phyloP scores from a whole-genome alignment of 345 rosid genomes.

The Citrus australasica region DNA sequence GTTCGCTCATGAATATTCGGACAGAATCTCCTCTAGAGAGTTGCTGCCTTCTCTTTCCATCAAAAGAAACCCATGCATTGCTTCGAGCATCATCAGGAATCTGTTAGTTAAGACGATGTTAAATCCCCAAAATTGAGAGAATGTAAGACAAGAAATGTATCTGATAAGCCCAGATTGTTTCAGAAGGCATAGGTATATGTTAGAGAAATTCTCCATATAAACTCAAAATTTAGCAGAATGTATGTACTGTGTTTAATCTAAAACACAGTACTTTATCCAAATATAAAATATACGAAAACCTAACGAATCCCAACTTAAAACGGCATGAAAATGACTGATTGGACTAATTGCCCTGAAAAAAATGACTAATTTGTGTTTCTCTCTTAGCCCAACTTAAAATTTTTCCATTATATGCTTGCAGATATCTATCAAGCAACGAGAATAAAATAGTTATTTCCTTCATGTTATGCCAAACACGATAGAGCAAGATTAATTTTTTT shows the following conservation, averaged over 20 bases:
- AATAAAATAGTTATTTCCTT: neutral
- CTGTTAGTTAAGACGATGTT: constrained; percentile 29
- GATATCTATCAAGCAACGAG: neutral
- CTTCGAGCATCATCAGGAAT: constrained; percentile 92
- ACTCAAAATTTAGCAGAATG: neutral
- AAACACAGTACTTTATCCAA: too few species aligned
- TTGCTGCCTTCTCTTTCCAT: constrained; percentile 97
- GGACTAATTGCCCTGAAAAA: neutral
- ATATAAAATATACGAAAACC: neutral
- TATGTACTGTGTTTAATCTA: neutral
- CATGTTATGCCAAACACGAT: too few species aligned
- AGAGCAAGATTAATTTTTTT: neutral
- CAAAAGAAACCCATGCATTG: constrained; percentile 99
- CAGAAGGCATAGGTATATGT: neutral
- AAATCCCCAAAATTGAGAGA: neutral
- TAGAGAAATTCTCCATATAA: too few species aligned
- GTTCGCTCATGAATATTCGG: constrained; percentile 87
- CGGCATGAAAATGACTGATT: neutral
- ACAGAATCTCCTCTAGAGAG: constrained; percentile 95
- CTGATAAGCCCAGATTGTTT: neutral
- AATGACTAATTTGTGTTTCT: neutral
- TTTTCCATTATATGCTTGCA: too few species aligned
- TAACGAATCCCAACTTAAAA: neutral
- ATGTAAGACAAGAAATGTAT: neutral
- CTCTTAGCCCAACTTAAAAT: too few species aligned